A percentile compares a stretch with the other conserved stretches of the same genome.
phyloP scores from a whole-genome alignment of 371 early-diverging fungal genomes.

The Syncephalastrum monosporum region DNA sequence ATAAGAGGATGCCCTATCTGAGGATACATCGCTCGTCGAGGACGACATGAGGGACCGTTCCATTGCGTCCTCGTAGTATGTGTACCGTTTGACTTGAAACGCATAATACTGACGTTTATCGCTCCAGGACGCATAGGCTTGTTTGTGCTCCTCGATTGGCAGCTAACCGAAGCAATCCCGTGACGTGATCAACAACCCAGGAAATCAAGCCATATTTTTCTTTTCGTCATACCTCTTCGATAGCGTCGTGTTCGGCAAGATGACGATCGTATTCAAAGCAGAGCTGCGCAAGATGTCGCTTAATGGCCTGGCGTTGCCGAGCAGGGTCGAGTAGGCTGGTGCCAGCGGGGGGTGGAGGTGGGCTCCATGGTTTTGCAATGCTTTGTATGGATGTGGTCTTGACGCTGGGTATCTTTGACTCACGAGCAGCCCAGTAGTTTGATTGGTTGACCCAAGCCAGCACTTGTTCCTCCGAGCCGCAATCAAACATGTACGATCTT shows the following conservation, averaged over 20 bases:
- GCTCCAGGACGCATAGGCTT: background rate
- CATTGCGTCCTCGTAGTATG: background rate
- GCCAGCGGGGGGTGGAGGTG: slow-evolving; percentile 16
- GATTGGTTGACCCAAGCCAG: slow-evolving; percentile 23
- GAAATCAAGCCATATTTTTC: background rate
- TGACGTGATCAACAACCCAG: too few species aligned
- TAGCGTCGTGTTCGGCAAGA: slow-evolving; percentile 2
- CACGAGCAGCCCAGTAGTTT: slow-evolving; percentile 31
- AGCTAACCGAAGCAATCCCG: too few species aligned
- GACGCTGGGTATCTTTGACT: slow-evolving; percentile 20
- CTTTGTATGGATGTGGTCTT: background rate
- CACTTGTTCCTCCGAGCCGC: slow-evolving; percentile 21
- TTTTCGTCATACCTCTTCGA: background rate
- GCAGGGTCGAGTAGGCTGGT: slow-evolving; percentile 12
- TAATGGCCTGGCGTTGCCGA: slow-evolving; percentile 13
- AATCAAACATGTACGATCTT: slow-evolving; percentile 19
- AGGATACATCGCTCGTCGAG: too few species aligned
- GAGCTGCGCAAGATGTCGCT: slow-evolving; percentile 10
- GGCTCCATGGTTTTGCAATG: slow-evolving; percentile 2
- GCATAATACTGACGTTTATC: background rate
- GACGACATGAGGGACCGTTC: too few species aligned
- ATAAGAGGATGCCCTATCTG: too few species aligned
- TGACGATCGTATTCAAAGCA: slow-evolving; percentile 13
- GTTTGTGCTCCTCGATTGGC: too few species aligned
- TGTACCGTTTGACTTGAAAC: slow-evolving; percentile 1